phyloP scores from a whole-genome alignment of 148 eudicot species.

The Polygonum maritimum region DNA sequence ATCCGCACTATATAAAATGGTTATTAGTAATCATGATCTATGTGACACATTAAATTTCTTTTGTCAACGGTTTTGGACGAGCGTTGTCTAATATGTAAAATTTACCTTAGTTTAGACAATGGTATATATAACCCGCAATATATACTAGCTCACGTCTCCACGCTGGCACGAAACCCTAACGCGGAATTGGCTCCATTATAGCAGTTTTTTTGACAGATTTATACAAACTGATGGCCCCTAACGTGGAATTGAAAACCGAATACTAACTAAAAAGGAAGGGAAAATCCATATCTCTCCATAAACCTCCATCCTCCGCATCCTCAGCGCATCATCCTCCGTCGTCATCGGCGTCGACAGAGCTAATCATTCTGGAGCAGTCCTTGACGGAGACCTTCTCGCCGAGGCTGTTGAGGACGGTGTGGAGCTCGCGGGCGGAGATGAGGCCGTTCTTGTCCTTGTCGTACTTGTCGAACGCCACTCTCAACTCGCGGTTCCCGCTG shows the following conservation, averaged over 20 bases:
- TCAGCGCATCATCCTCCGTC: slow-evolving; percentile 83
- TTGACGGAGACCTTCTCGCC: slow-evolving; percentile 50
- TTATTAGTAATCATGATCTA: too few species aligned
- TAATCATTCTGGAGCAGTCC: slow-evolving; percentile 60
- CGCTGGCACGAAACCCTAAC: too few species aligned
- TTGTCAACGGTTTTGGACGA: too few species aligned
- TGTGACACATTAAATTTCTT: too few species aligned
- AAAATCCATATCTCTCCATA: background rate
- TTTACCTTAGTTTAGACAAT: too few species aligned
- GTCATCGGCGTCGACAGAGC: slow-evolving; percentile 56
- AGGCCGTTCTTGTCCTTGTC: slow-evolving; percentile 60
- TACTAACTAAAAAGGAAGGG: background rate
- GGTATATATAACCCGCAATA: too few species aligned
- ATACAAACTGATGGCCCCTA: background rate
- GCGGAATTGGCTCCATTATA: too few species aligned
- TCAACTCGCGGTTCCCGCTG: slow-evolving; percentile 31
- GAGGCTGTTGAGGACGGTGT: slow-evolving; percentile 42
- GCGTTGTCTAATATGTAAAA: too few species aligned
- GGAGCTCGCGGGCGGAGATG: slow-evolving; percentile 59
- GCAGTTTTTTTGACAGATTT: background rate
- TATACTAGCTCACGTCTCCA: too few species aligned
- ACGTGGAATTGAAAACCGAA: background rate
- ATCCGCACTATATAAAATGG: too few species aligned
- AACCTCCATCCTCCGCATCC: background rate
- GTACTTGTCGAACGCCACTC: slow-evolving; percentile 56